Base-by-base conservation (phyloP, 768 basidiomycete species). In the Leccinum boreale region DNA sequence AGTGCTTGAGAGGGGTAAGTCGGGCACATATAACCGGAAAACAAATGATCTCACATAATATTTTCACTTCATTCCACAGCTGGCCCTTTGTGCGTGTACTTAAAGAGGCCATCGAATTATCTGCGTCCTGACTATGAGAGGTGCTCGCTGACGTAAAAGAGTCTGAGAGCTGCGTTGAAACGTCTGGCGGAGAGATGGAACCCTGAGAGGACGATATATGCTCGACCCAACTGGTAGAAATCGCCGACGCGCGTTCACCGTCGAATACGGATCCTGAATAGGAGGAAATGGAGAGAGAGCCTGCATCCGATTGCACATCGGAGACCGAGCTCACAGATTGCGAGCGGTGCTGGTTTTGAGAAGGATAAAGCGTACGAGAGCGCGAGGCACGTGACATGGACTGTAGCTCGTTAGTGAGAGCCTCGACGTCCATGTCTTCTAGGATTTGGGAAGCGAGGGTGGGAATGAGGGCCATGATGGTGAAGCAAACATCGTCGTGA, bases 21-120 rank as follows among this genome's bases (percentile, higher is more conserved):
- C 53, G 15, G 50, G 46, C 12, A 23, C 17, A 52, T 47, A 45
- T 24, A 44, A n/a, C 17, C 49, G 47, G 19, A 10, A 28, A 54
- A 49, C 7, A 3, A 5, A 42, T 82, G 49, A 66, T 88, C 92
- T 86, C 31, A 95, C 84, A 61, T 3, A 70, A 62, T 36, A 94
- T 82, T 71, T 97, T 98, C 36, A 97, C 82, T 73, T 97, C 93
- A 57, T 86, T 86, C 96, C 96, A 98, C 7, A 98, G 77, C 65
- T 95, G 88, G 1, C 81, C 83, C 69, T 88, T 94, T n/a, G 82
- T 85, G 59, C 81, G 77, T 24, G 75, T 73, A 44, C 62, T 59
- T 44, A 56, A 61, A 17, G 66, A 62, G 4, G 49, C 39, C 7
- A 44, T 47, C 1, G 64, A 61, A 12, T 36, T 36, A 10, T 57